These are phyloP conservation scores for Stropharia rugosoannulata DNA, from an alignment of 768 basidiomycete species.

Conservation along the genomic window DNA sequence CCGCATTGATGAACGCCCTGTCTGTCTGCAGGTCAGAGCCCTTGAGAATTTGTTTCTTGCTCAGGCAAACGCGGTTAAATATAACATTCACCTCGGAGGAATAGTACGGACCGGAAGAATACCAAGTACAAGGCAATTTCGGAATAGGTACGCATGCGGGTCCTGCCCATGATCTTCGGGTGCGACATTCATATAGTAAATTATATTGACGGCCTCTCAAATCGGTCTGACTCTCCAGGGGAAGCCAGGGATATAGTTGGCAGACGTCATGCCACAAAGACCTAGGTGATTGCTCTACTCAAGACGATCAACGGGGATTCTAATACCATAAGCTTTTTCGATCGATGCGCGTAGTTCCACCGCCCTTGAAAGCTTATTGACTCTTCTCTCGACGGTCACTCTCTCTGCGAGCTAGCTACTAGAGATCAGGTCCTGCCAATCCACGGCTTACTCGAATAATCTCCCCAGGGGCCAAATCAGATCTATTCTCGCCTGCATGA, in stretches of 20 bases:
- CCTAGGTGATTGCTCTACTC: no score
- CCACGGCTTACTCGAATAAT: no score
- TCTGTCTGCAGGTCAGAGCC: slow-evolving; percentile 1
- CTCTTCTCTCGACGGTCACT: no score
- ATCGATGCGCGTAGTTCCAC: no score
- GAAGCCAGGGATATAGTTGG: background rate
- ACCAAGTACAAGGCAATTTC: background rate
- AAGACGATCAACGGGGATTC: no score
- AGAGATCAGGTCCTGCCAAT: no score
- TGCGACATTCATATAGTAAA: background rate
- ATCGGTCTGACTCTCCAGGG: background rate
- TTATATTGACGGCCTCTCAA: background rate
- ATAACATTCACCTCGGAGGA: slow-evolving; percentile 5
- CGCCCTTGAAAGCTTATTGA: no score
- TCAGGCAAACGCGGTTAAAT: slow-evolving; percentile 4
- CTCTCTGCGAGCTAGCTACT: no score
- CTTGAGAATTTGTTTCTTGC: slow-evolving; percentile 9
- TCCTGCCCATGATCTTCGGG: slow-evolving; percentile 8
- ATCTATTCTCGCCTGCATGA: slow-evolving; percentile 3
- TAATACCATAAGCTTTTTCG: no score
- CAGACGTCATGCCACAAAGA: background rate
- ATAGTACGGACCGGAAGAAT: slow-evolving; percentile 2
- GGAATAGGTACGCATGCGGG: background rate
- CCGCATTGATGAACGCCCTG: slow-evolving; percentile 3
- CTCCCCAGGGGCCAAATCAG: background rate